Conservation (phyloP, 768 basidiomycete genomes). For the Lactifluus piperatus region DNA sequence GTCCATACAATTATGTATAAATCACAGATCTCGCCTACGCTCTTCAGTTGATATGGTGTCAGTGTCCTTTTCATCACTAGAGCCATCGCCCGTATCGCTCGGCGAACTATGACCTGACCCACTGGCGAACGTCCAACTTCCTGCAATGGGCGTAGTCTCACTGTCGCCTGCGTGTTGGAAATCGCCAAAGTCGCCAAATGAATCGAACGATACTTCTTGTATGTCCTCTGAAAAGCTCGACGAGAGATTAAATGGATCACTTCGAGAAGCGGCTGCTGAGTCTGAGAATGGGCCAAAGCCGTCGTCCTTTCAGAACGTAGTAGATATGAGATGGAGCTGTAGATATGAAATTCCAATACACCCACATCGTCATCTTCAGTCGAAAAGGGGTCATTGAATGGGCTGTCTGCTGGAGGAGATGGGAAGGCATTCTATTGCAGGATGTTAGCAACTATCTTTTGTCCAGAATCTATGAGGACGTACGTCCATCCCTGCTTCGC, state of each 20-base stretch:
- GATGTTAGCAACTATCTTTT: background rate
- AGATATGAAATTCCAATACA: slow-evolving; percentile 7
- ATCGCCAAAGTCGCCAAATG: slow-evolving; percentile 61
- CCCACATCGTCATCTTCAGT: slow-evolving; percentile 51
- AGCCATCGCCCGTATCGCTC: slow-evolving; percentile 11
- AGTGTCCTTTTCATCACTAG: slow-evolving; percentile 14
- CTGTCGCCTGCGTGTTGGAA: slow-evolving; percentile 51
- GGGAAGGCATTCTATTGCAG: slow-evolving; percentile 5
- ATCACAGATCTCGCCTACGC: slow-evolving; percentile 10
- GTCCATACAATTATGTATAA: slow-evolving; percentile 15
- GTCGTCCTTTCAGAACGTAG: slow-evolving; percentile 36
- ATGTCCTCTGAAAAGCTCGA: slow-evolving; percentile 52
- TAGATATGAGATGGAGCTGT: background rate
- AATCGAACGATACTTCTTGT: slow-evolving; percentile 58
- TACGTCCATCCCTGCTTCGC: slow-evolving; percentile 27
- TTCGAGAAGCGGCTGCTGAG: slow-evolving; percentile 37
- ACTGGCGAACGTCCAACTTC: slow-evolving; percentile 63
- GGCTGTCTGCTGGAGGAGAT: slow-evolving; percentile 13
- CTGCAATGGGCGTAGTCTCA: slow-evolving; percentile 53
- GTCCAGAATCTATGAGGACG: background rate
- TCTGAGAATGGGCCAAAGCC: slow-evolving; percentile 80
- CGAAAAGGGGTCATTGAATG: slow-evolving; percentile 28
- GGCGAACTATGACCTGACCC: slow-evolving; percentile 21
- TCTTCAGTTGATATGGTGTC: background rate
- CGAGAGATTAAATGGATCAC: slow-evolving; percentile 47